Evolutionary conservation across 2,329 filamentous ascomycete species (phyloP).

Genomic region (Fusarium abutilonis): DNA sequence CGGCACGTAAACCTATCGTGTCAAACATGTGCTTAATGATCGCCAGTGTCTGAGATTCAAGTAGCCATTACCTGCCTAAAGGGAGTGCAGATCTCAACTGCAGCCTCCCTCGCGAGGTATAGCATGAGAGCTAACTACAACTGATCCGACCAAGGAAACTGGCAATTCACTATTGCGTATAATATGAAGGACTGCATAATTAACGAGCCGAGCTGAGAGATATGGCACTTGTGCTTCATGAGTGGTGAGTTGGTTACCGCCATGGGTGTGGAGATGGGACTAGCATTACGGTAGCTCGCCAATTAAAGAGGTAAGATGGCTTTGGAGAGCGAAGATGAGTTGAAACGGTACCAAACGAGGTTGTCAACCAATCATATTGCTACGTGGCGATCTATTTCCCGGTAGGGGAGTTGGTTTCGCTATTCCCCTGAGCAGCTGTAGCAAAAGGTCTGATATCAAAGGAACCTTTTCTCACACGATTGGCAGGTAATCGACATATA

Average conservation of each 20-base stretch:
- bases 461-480: not conserved
- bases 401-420: slow-evolving; percentile 29
- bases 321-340: slow-evolving; percentile 6
- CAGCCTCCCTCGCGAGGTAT: slow-evolving; percentile 22
- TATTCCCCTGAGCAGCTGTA: slow-evolving; percentile 26
- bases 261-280: slow-evolving; percentile 27
- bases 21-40: slow-evolving; percentile 33
- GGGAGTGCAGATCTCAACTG: slow-evolving; percentile 23
- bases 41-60: slow-evolving; percentile 23
- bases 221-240: slow-evolving; percentile 8
- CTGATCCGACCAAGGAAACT: slow-evolving; percentile 22
- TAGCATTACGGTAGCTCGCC: slow-evolving; percentile 26
- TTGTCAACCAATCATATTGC: slow-evolving; percentile 11
- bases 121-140: slow-evolving; percentile 29
- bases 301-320: slow-evolving; percentile 15
- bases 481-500: not conserved
- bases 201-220: slow-evolving; percentile 13
- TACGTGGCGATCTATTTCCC: slow-evolving; percentile 30
- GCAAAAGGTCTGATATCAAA: slow-evolving; percentile 26
- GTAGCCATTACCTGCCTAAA: slow-evolving; percentile 39
- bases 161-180: slow-evolving; percentile 1
- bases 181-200: slow-evolving; percentile 32
- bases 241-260: slow-evolving; percentile 34
- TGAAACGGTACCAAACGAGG: slow-evolving; percentile 28
- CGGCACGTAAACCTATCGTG: slow-evolving; percentile 24